Base-by-base conservation (phyloP, 2,329 filamentous ascomycete genomes). In the Aspergillus neotritici region DNA sequence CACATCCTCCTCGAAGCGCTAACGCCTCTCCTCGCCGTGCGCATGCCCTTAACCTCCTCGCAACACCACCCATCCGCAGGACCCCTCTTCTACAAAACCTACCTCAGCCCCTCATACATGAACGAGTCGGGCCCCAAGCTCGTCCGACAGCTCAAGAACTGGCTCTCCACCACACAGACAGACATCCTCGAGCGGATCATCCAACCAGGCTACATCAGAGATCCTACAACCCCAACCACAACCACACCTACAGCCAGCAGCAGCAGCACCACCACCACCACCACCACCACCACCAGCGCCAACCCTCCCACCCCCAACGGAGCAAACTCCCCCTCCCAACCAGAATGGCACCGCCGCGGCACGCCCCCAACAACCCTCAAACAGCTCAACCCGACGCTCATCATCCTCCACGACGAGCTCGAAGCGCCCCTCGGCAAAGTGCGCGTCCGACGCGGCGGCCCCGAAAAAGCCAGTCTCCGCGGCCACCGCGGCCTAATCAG, bases 361-460 rank as follows among this genome's bases (percentile, higher is more conserved):
- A 35, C 46, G 16, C 46, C 49, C 16, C 51, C 46, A 8, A 17
- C 13, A n/a, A 28, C 41, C 8, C 37, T 51, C 12, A 48, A 42
- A 15, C 40, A 45, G 17, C 46, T 57, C 40, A 40, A 42, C 5
- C 53, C 73, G 3, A 68, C 72, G 3, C 66, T 98, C 12, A 80
- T 97, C 0, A 71, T 97, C 10, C 72, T 97, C 14, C 89, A 97
- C 63, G 91, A 97, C 63, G 91, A 97, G 63, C 68, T 97, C 29
- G 90, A 96, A 57, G 74, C 78, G 33, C 70, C 76, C 3, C 60
- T 89, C 2, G 89, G 89, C 0, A 74, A 76, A 30, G 75, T 94
- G 11, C 79, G 73, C 37, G 71, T 87, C 5, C 77, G 77, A 43
- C 73, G 74, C 16, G 87, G 84, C 62, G 72, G 75, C 2, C 56